phyloP scores from a whole-genome alignment of 75 land plant species.

The Picea glauca region DNA sequence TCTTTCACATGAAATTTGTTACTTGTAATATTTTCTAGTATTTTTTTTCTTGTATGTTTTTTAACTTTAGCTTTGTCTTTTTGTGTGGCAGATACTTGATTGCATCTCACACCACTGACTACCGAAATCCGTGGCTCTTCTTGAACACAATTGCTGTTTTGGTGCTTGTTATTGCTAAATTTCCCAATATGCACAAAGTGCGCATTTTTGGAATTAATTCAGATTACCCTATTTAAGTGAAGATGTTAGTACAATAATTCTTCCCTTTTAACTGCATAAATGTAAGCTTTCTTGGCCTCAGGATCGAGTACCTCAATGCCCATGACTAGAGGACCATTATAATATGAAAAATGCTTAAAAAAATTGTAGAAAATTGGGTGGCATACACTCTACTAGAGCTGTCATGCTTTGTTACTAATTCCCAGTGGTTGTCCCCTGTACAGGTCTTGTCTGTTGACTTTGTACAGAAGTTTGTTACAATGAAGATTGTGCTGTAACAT shows the following conservation, averaged over 20 bases:
- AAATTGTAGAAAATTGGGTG: conserved; percentile 3
- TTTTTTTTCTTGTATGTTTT: conserved; percentile 5
- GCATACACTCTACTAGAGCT: not conserved
- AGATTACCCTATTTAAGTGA: conserved; percentile 27
- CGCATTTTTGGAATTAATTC: conserved; percentile 88
- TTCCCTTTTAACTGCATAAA: not conserved
- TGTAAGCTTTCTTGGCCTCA: not conserved
- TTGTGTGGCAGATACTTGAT: conserved; percentile 71
- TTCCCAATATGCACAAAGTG: conserved; percentile 94
- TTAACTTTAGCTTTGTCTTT: not conserved
- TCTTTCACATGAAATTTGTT: not conserved
- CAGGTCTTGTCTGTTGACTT: not conserved
- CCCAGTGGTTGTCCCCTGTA: not conserved
- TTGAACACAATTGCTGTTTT: conserved; percentile 78
- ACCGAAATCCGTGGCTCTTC: conserved; percentile 71
- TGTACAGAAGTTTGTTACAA: not conserved
- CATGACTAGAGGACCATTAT: not conserved
- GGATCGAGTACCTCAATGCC: not conserved
- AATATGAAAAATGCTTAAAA: conserved; percentile 1
- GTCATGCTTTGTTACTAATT: not conserved
- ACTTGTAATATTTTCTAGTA: not conserved
- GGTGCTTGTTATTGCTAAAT: conserved; percentile 84
- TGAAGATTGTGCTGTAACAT: conserved; percentile 9
- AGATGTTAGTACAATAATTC: not conserved
- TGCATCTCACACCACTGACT: conserved; percentile 91